Evolutionary conservation across 805 yeast genomes (phyloP), one percentile per base, ranked within the genome.

Genomic region (Starmerella powellii): DNA sequence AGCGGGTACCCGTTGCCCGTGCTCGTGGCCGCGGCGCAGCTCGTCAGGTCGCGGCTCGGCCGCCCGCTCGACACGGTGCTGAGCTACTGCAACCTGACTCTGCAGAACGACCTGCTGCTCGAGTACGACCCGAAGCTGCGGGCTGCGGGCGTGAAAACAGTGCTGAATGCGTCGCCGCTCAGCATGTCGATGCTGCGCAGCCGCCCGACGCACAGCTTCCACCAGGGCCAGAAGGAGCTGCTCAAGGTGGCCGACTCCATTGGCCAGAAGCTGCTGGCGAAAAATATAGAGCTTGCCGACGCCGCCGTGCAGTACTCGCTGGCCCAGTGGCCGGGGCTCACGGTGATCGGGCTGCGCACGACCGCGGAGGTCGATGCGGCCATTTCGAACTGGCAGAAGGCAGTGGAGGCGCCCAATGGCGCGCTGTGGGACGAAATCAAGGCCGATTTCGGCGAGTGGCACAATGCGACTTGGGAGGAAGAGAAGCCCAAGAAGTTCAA

Each of bases 1-100:
- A 77, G 91, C 13, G 96, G 95, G 0, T 86, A 84, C 55, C 95
- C 96, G 0, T 77, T 88, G 19, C 75, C 74, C 16, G 77, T 73
- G 46, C 62, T 87, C 37, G 71, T 71, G 45, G 50, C 70, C 21
- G 65, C 82, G 13, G 76, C 84, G 2, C 48, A 46, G 31, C 42
- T 55, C 17, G 60, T 56, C 1, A 42, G 57, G 3, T 18, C 26
- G 21, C 61, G 56, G 15, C 53, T 63, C 0, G 72, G 78, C 38
- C 81, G 84, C 1, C 66, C 76, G 1, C 61, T 87, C 41, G 96
- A 87, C 57, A 74, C 78, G 1, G 70, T 85, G 1, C 63, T 88
- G 50, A 78, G 87, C 26, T 87, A 87, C 57, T 77, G 81, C 41
- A 78, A 87, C 57, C 74, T 85, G 59, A 83, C 91, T 53, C 59